Evolutionary conservation across 2,329 filamentous ascomycete genomes (phyloP), one percentile per base, ranked within the genome.

Genomic region (Exutisphaerella laricina): DNA sequence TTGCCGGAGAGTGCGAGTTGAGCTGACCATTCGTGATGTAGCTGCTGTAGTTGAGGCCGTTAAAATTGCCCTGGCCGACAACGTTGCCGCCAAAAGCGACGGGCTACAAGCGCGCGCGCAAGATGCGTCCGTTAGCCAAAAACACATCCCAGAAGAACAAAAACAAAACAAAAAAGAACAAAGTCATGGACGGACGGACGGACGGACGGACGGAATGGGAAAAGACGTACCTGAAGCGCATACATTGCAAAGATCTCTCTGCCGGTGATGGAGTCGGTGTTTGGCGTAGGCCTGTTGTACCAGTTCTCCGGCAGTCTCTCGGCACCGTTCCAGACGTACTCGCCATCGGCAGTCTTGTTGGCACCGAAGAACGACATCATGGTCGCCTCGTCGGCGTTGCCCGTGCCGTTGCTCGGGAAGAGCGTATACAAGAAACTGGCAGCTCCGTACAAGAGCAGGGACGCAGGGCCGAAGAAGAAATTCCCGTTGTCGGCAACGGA

Each of bases 391-490:
- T 41, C 39, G 9, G 29, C 39, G 14, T 14, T 38, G 10, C 41
- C 41, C n/a, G n/a, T n/a, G 12, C 17, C 17, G 18, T 32, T 20
- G 12, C 23, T 43, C 17, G 28, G 34, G 52, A 68, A 67, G 5
- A 70, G 58, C 46, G 67, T 63, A 57, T 70, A 71, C 9, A 71
- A 47, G 60, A 71, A 70, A 30, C 61, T 64, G 2, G 68, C 62
- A 14, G 68, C 67, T 25, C 68, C 66, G 47, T 62, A 68, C 12
- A 69, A 58, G 4, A 71, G 57, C 3, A 70, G 51, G 8, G 58
- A 53, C 10, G 64, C 48, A 1, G 67, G 67, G n/a, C 66, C 66
- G 35, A 69, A 70, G 56, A 56, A 69, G 60, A 70, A 69, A 45
- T 69, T 66, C 2, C 56, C 51, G 46, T 69, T 70, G 34, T 66